Evolutionary conservation across 768 basidiomycete species (phyloP), one percentile per base, ranked within the genome.

Genomic region (Leucocoprinus birnbaumii): DNA sequence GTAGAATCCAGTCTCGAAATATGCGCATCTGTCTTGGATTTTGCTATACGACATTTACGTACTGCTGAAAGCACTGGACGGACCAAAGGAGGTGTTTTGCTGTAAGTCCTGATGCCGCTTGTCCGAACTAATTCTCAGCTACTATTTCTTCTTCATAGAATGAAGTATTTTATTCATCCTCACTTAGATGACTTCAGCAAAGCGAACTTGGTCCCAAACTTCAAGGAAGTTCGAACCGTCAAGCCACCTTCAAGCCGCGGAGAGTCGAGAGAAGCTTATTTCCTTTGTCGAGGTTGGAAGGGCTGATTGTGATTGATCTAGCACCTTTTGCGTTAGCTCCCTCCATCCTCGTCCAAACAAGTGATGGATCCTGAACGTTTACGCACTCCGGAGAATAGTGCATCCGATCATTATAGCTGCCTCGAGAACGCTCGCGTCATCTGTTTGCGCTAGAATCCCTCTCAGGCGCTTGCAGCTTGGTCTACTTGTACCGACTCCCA

Each of bases 91-190:
- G 81, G 84, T 2, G 76, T 81, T 25, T 67, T 91, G 16, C 65
- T 91, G 89, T 89, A 60, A 55, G 78, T 68, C 43, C 4, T 21
- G n/a, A n/a, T n/a, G n/a, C 18, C 19, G 22, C 41, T 52, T 59
- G 25, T 44, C 4, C 58, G 13, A 47, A 35, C 55, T 41, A 43
- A 26, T 54, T 54, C 44, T 19, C 48, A 45, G 61, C 35, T 38
- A 16, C 46, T 21, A 41, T 24, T 13, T 51, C 34, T 59, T n/a
- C n/a, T n/a, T n/a, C n/a, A 2, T 58, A 97, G 94, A 19, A 74
- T 97, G 56, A 97, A 97, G 62, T 85, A 90, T 69, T 96, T 97
- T 61, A 74, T 75, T 16, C 89, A 94, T 66, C 93, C 92, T 2
- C 66, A 82, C 37, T 66, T 89, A 18, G 73, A 84, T 38, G 64